phyloP scores from a whole-genome alignment of 345 rosid genomes.

The Nasturtium officinale region DNA sequence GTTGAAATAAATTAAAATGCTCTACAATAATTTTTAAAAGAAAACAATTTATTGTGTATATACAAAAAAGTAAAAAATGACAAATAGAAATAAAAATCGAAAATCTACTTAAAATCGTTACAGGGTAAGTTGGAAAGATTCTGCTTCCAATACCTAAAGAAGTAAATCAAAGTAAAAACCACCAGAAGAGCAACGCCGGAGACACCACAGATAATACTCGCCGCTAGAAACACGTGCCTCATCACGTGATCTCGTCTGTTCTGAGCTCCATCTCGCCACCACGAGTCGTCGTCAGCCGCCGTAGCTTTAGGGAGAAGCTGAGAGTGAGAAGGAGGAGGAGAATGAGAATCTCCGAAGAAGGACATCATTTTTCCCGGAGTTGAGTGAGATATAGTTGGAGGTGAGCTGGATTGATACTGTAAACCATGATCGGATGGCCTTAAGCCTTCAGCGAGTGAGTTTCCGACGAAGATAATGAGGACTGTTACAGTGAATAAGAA shows the following conservation, averaged over 20 bases:
- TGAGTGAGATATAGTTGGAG: conserved; percentile 35
- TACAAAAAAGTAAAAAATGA: background rate
- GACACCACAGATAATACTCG: conserved; percentile 65
- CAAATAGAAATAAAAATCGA: background rate
- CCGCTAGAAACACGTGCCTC: conserved; percentile 65
- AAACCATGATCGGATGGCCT: conserved; percentile 77
- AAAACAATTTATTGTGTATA: conserved; percentile 4
- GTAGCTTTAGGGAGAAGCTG: conserved; percentile 57
- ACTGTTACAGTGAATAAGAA: background rate
- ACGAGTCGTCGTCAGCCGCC: conserved; percentile 31
- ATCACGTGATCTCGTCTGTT: conserved; percentile 47
- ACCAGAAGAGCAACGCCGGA: conserved; percentile 56
- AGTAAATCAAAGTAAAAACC: conserved; percentile 52
- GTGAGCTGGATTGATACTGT: conserved; percentile 52
- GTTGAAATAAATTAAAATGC: conserved; percentile 21
- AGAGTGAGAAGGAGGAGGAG: conserved; percentile 28
- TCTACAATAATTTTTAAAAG: background rate
- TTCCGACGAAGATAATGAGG: conserved; percentile 23
- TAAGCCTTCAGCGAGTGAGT: conserved; percentile 44
- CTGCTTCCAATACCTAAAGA: conserved; percentile 37
- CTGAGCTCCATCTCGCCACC: conserved; percentile 47
- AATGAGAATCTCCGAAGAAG: conserved; percentile 48
- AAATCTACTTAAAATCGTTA: conserved; percentile 24
- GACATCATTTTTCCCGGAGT: conserved; percentile 51
- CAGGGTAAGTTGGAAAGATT: background rate